phyloP scores from a whole-genome alignment of 2,329 filamentous ascomycete species.

The Penicillium sp. region DNA sequence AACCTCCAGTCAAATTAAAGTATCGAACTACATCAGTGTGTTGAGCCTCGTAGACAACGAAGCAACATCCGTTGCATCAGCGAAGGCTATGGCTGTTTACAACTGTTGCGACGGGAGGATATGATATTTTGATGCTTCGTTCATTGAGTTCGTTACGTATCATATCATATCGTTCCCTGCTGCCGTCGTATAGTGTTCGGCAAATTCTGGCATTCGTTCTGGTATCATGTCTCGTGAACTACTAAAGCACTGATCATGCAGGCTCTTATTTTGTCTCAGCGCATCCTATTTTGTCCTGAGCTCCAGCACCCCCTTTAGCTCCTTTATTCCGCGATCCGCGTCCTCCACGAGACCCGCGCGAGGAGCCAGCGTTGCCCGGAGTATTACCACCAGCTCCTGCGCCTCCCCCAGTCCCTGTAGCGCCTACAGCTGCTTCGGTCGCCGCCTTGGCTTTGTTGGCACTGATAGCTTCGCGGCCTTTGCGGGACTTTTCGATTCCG shows the following conservation, averaged over 20 bases:
- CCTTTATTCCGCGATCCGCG: slow-evolving; percentile 26
- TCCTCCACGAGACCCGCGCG: slow-evolving; percentile 25
- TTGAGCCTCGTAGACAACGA: too few species aligned
- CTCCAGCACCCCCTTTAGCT: slow-evolving; percentile 13
- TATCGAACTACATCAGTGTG: too few species aligned
- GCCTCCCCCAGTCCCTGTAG: not conserved
- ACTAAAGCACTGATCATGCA: not conserved
- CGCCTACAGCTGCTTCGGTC: not conserved
- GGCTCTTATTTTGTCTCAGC: slow-evolving; percentile 1
- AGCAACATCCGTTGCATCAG: too few species aligned
- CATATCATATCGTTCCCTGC: too few species aligned
- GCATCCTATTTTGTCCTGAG: slow-evolving; percentile 4
- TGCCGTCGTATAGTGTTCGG: not conserved
- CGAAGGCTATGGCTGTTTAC: too few species aligned
- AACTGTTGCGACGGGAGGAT: too few species aligned
- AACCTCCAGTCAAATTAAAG: too few species aligned
- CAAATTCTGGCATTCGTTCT: not conserved
- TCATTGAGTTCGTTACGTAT: too few species aligned
- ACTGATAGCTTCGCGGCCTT: slow-evolving; percentile 26
- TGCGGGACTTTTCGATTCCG: slow-evolving; percentile 33
- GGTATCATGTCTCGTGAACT: slow-evolving; percentile 13
- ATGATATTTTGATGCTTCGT: too few species aligned
- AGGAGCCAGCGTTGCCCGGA: slow-evolving; percentile 12
- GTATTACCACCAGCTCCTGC: not conserved
- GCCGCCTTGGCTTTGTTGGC: slow-evolving; percentile 14